Conservation (phyloP, 169 alveolate genomes). For the Toxoplasma gondii region DNA sequence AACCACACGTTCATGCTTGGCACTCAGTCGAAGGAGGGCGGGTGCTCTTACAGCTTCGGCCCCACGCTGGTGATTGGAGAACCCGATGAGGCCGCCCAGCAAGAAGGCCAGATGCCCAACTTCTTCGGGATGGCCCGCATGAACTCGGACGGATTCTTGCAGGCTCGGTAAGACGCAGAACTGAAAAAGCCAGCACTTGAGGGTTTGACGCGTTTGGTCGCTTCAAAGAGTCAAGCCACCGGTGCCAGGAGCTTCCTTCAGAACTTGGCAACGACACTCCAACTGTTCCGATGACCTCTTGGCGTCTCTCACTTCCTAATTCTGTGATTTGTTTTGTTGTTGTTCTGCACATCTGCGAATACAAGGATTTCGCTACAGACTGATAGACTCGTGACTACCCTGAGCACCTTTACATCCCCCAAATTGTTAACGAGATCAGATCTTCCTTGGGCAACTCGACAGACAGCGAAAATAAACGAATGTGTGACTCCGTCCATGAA, state of each 20-base stretch:
- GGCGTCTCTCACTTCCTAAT: no score
- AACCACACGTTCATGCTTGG: constrained; percentile 89
- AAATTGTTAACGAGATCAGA: no score
- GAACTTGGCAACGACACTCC: not conserved
- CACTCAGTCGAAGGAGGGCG: constrained; percentile 76
- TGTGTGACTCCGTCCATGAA: no score
- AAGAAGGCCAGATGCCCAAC: constrained; percentile 62
- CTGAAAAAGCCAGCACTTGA: not conserved
- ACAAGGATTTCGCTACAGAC: no score
- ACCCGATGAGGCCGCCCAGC: constrained; percentile 60
- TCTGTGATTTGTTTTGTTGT: no score
- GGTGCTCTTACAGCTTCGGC: constrained; percentile 89
- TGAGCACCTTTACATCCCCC: no score
- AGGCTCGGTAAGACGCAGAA: constrained; percentile 73
- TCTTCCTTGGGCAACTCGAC: no score
- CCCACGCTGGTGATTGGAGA: constrained; percentile 86
- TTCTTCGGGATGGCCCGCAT: constrained; percentile 66
- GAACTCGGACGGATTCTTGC: constrained; percentile 82
- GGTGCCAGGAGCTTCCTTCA: not conserved
- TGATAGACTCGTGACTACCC: no score
- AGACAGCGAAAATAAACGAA: no score
- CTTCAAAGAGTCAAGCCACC: not conserved
- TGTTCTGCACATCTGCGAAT: no score
- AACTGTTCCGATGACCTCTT: no score
- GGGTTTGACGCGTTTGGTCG: not conserved